phyloP scores from a whole-genome alignment of 1,139 yeast species.

The Casaregolazyma lundiana region DNA sequence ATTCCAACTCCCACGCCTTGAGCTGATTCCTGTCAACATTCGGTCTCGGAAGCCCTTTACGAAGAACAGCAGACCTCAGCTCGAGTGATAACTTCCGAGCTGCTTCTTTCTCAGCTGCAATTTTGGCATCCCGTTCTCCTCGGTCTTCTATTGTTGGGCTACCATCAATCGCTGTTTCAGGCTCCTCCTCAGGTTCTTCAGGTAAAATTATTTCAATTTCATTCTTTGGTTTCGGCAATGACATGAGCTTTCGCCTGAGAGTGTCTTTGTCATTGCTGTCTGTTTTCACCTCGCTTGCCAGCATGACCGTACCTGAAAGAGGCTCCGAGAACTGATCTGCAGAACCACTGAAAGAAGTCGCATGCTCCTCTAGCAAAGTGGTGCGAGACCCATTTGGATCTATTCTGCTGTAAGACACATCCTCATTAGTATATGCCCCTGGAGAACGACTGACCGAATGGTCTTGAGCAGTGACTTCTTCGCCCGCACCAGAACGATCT shows the following conservation, averaged over 20 bases:
- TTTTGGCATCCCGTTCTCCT: conserved; percentile 35
- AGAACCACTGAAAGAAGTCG: conserved; percentile 22
- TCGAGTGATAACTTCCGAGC: conserved; percentile 27
- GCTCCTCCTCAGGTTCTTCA: conserved; percentile 26
- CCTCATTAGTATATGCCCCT: conserved; percentile 15
- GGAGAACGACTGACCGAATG: conserved; percentile 22
- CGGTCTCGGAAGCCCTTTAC: conserved; percentile 50
- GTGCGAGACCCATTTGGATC: too few relatives aligned
- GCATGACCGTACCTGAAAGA: not conserved
- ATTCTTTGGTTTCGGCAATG: conserved; percentile 52
- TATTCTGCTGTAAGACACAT: conserved; percentile 14
- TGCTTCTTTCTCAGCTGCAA: conserved; percentile 23
- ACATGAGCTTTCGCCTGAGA: conserved; percentile 17
- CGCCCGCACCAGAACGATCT: conserved; percentile 19
- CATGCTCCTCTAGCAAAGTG: conserved; percentile 28
- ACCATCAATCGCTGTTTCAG: conserved; percentile 12
- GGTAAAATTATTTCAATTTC: conserved; percentile 51
- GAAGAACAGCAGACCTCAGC: conserved; percentile 49
- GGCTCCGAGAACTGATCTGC: conserved; percentile 8
- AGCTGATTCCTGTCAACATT: conserved; percentile 23
- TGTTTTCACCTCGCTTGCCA: not conserved
- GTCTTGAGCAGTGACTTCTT: conserved; percentile 22
- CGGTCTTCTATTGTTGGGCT: conserved; percentile 29
- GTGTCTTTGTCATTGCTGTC: not conserved
- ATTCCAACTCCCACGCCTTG: conserved; percentile 3